Base-by-base conservation (phyloP, 2,329 filamentous ascomycete species). In the Botrytis paeoniae region DNA sequence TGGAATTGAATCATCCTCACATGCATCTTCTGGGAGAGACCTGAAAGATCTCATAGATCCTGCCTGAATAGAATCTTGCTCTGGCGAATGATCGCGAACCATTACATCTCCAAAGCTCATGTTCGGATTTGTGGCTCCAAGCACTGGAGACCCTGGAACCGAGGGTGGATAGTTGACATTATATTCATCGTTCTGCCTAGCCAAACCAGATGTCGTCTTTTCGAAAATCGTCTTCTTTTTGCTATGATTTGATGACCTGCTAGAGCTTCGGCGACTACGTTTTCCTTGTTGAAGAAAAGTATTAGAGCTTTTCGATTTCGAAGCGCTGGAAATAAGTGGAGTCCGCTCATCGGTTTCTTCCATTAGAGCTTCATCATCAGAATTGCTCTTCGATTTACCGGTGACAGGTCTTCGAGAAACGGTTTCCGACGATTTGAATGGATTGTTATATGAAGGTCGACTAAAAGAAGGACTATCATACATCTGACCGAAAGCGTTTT, bases 91-190 rank as follows among this genome's bases (percentile, higher is more conserved):
- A 75, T 92, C 89, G 14, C 90, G 85, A 72, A 93, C 87, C 87
- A 94, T 91, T 75, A 91, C 85, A 82, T 92, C 89, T n/a, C 88
- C 88, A 77, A 91, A 89, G 75, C 84, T 88, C 81, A 91, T 84
- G 51, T 88, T 85, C 72, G 85, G 81, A 45, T 84, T 84, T 0
- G 86, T 81, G 1, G 82, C 78, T 20, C 86, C 86, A 73, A 89
- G 82, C 1, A 82, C 81, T 3, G 90, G 90, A 12, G 89, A 89
- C 0, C 87, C 88, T 3, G 90, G 90, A 63, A 92, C 85, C 0
- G 91, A 92, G 1, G 90, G 91, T 5, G 90, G 90, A 75, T 92
- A 89, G 77, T 92, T 92, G 74, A 92, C 82, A 82, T 91, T 88
- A 78, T 89, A 90, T 73, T 82, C 82, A 43, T 89, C 87, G 75